These are phyloP conservation scores for Pisolithus orientalis DNA, from an alignment of 768 basidiomycete genomes.

Conservation along the genomic window DNA sequence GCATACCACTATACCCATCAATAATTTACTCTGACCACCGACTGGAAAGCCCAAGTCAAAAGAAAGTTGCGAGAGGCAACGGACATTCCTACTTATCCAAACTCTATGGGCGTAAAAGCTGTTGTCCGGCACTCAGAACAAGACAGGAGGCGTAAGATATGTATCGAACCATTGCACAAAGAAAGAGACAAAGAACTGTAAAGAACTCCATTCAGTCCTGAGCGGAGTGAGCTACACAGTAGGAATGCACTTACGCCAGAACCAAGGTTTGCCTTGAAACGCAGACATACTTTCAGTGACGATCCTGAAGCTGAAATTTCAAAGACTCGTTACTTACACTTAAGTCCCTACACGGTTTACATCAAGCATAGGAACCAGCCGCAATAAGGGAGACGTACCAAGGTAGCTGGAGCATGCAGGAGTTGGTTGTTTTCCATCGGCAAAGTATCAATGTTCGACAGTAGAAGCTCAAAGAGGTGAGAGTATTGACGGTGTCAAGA, in stretches of 20 bases:
- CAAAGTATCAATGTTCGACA: constrained; percentile 7
- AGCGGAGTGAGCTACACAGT: background rate
- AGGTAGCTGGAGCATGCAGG: constrained; percentile 4
- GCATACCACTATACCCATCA: constrained; percentile 13
- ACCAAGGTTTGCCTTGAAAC: background rate
- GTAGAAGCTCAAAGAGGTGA: background rate
- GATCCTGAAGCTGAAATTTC: background rate
- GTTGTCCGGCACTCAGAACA: background rate
- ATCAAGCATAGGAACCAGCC: background rate
- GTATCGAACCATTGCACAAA: constrained; percentile 13
- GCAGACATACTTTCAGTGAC: background rate
- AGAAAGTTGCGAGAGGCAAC: background rate
- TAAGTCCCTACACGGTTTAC: background rate
- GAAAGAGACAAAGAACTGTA: constrained; percentile 14
- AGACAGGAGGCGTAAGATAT: background rate
- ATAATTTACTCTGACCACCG: constrained; percentile 10
- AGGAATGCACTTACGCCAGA: constrained; percentile 2
- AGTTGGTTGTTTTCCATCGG: background rate
- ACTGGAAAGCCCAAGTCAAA: constrained; percentile 6
- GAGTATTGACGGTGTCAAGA: background rate
- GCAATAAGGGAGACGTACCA: constrained; percentile 2
- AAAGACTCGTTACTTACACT: constrained; percentile 1
- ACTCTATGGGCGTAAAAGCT: constrained; percentile 23
- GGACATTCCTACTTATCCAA: constrained; percentile 18
- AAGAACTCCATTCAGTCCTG: background rate